Evolutionary conservation across 306 rosid species (phyloP), one percentile per base, ranked within the genome.

Genomic region (Prosopis cineraria): DNA sequence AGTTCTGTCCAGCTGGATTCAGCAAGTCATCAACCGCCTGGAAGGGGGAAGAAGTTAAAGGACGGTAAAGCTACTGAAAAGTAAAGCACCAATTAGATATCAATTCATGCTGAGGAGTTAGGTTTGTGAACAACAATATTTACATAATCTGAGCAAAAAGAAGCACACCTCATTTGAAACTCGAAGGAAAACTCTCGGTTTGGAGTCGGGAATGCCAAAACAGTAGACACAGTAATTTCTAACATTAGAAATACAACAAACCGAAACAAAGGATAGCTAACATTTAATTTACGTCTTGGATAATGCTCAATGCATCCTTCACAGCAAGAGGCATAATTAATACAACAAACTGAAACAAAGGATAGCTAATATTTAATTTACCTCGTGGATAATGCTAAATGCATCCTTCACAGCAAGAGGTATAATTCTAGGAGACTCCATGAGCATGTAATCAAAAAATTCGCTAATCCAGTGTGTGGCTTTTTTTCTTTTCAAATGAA

Each of bases 361-460:
- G 68, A 74, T 20, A 36, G 60, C 75, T 52, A 36, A 73, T 59
- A 30, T 77, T 72, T 64, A 40, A 24, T 63, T 75, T 84, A 96
- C 99, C 99, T 96, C 99, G 85, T 96, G 99, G 87, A 96, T 96
- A 81, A 96, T 93, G 90, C 98, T 87, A 85, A 96, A 96, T 70
- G 93, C 91, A 93, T 96, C 98, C 89, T 96, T 96, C 86, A 96
- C 98, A 11, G 99, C 94, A 81, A 93, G 89, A 55, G 99, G 97
- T 85, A 96, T 96, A 79, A 96, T 91, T 82, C 99, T 98, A 76
- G 99, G 99, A 45, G 99, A 96, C 70, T 27, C 44, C 68, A 50
- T 68, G 78, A 85, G 74, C 76, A 72, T 22, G 48, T 43, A 47
- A 52, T 52, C 41, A 40, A 65, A 82, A 73, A 72, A 45, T 59